These are phyloP conservation scores for Ensete glaucum DNA, from an alignment of 176 grass and related monocot genomes.

Conservation along the genomic window DNA sequence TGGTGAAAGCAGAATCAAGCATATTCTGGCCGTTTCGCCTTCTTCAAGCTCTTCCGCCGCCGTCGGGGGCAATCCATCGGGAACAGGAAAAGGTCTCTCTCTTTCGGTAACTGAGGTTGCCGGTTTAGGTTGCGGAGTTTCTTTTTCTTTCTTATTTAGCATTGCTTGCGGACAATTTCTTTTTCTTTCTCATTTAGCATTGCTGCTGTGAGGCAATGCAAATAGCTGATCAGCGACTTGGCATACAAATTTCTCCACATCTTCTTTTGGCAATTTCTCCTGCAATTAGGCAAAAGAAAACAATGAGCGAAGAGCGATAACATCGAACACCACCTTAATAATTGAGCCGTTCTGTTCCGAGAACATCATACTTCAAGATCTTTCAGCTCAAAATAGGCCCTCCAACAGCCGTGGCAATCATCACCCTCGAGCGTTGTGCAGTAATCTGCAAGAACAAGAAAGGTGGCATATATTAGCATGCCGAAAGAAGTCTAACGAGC, in stretches of 20 bases:
- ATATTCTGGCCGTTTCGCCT: conserved; percentile 57
- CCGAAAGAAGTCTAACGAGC: neutral
- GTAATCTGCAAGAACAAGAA: conserved; percentile 43
- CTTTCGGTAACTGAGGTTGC: conserved; percentile 9
- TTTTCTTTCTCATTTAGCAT: conserved; percentile 37
- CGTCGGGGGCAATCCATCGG: conserved; percentile 58
- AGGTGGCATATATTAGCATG: neutral
- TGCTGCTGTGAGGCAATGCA: conserved; percentile 41
- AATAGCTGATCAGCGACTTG: conserved; percentile 36
- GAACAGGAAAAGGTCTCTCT: conserved; percentile 40
- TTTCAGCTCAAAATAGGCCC: conserved; percentile 80
- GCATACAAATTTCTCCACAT: conserved; percentile 24
- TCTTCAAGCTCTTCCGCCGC: conserved; percentile 54
- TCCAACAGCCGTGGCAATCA: conserved; percentile 79
- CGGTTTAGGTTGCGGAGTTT: conserved; percentile 7
- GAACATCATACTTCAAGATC: conserved; percentile 48
- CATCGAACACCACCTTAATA: neutral
- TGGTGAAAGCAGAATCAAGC: conserved; percentile 61
- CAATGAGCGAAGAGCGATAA: neutral
- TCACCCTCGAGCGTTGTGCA: conserved; percentile 73
- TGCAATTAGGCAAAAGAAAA: conserved; percentile 18
- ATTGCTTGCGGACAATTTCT: conserved; percentile 17
- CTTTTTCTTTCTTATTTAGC: conserved; percentile 39
- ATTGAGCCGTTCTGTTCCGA: neutral
- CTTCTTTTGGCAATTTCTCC: conserved; percentile 26